These are phyloP conservation scores for Eudorina sp. DNA, from an alignment of 139 green algal genomes.

Conservation along the genomic window DNA sequence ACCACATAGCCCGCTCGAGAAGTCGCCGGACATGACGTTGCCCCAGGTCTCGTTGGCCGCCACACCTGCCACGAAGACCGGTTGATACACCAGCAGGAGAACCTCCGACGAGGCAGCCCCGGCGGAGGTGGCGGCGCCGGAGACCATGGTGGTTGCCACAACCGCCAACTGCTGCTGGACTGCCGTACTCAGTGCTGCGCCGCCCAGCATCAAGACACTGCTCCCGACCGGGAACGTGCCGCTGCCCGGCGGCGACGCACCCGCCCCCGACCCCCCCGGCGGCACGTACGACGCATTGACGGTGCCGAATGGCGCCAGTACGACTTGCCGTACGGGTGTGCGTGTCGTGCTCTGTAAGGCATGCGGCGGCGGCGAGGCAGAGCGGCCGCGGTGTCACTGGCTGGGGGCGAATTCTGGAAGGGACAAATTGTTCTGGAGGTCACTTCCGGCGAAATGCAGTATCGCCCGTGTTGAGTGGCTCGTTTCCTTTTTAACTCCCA, in stretches of 20 bases:
- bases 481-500: too few species aligned
- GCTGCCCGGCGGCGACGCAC: background rate
- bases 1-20: background rate
- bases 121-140: background rate
- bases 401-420: too few species aligned
- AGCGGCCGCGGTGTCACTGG: too few species aligned
- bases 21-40: background rate
- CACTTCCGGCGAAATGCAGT: too few species aligned
- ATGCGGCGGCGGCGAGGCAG: too few species aligned
- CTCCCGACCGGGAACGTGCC: background rate
- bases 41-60: background rate
- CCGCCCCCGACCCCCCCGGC: too few species aligned
- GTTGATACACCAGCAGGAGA: background rate
- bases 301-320: slow-evolving; percentile 4
- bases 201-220: background rate
- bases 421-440: too few species aligned
- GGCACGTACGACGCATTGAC: background rate
- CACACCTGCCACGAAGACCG: background rate
- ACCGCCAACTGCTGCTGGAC: background rate
- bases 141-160: background rate
- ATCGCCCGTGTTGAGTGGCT: too few species aligned
- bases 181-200: background rate
- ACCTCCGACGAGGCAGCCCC: background rate
- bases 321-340: background rate
- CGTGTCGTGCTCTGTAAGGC: too few species aligned